phyloP scores from a whole-genome alignment of 768 basidiomycete species.

The Mycena amicta region DNA sequence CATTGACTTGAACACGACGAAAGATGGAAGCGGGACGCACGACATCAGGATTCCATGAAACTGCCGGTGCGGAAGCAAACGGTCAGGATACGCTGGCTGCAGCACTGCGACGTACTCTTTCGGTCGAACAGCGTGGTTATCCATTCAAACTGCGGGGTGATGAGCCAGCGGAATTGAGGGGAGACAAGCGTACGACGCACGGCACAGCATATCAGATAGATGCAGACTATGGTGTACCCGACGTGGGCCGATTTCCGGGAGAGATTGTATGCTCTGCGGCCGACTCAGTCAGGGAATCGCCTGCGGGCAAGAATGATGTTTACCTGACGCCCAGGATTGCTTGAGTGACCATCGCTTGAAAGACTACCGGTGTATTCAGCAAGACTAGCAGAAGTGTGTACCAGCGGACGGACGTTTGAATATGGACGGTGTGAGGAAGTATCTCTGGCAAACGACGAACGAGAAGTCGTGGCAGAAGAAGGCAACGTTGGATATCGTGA shows the following conservation, averaged over 20 bases:
- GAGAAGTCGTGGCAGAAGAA: neutral
- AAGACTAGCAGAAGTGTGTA: neutral
- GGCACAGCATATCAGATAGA: neutral
- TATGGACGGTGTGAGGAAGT: neutral
- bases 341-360: neutral
- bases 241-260: no score
- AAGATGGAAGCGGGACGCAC: neutral
- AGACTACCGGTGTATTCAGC: neutral
- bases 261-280: no score
- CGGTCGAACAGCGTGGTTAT: no score
- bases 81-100: neutral
- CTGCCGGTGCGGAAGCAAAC: neutral
- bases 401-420: neutral
- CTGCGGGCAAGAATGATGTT: neutral
- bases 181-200: neutral
- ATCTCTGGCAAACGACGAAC: neutral
- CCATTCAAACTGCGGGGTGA: no score
- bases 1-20: no score
- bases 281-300: neutral
- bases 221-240: neutral
- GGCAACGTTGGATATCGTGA: neutral
- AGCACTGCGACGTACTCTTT: no score
- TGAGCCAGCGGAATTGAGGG: neutral
- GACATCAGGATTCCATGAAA: neutral
- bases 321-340: neutral